Evolutionary conservation across 169 alveolate genomes (phyloP).

Genomic region (Pseudocohnilembus persalinus): DNA sequence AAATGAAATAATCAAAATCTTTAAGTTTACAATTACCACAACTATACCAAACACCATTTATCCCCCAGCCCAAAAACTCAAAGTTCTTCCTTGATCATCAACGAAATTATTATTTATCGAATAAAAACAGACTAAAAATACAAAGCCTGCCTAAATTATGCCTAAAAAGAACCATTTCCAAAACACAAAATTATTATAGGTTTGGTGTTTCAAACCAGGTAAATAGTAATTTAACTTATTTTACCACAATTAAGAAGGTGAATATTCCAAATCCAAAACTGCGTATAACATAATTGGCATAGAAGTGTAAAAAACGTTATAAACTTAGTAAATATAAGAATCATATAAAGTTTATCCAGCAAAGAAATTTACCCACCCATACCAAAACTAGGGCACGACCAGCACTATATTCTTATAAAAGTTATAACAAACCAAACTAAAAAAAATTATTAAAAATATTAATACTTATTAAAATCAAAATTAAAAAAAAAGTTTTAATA

Average conservation of each 20-base stretch:
- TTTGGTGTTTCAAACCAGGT: slow-evolving; percentile 1
- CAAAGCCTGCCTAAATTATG: slow-evolving; percentile 33
- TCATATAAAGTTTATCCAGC: slow-evolving; percentile 37
- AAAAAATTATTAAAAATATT: too few species aligned
- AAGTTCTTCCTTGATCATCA: slow-evolving; percentile 36
- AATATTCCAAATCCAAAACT: slow-evolving; percentile 63
- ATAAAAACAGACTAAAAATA: slow-evolving; percentile 37
- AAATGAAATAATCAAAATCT: slow-evolving; percentile 35
- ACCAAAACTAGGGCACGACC: slow-evolving; percentile 39
- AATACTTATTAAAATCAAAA: too few species aligned
- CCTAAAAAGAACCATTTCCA: slow-evolving; percentile 57
- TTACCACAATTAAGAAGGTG: background rate
- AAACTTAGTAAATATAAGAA: slow-evolving; percentile 47
- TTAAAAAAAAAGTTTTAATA: too few species aligned
- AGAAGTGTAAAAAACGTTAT: slow-evolving; percentile 67
- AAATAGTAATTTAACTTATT: slow-evolving; percentile 2
- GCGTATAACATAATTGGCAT: slow-evolving; percentile 77
- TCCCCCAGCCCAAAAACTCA: slow-evolving; percentile 55
- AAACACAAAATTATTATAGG: slow-evolving; percentile 44
- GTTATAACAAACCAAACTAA: slow-evolving; percentile 46
- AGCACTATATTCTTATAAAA: slow-evolving; percentile 58
- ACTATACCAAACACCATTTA: slow-evolving; percentile 53
- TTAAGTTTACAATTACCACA: slow-evolving; percentile 49
- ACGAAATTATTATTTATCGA: slow-evolving; percentile 22
- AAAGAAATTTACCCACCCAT: slow-evolving; percentile 25